phyloP scores from a whole-genome alignment of 805 yeast species.

The Lachancea waltii region DNA sequence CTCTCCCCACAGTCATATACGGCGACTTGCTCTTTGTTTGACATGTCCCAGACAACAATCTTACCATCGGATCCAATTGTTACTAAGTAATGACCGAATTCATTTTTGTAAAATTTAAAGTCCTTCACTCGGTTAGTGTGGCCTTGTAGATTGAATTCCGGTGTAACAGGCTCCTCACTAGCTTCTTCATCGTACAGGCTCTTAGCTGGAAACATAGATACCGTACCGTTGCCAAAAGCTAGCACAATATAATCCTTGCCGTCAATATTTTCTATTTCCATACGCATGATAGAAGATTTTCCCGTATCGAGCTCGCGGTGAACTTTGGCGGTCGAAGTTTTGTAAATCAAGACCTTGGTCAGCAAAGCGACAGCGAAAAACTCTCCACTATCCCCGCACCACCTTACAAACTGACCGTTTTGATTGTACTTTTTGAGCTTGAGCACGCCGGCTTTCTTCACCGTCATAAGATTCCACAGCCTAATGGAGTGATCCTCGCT shows the following conservation, averaged over 20 bases:
- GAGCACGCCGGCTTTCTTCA: slow-evolving; percentile 81
- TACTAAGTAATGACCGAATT: slow-evolving; percentile 44
- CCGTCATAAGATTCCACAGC: slow-evolving; percentile 96
- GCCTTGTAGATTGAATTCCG: slow-evolving; percentile 61
- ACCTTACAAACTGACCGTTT: slow-evolving; percentile 56
- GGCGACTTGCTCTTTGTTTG: slow-evolving; percentile 69
- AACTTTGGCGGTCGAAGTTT: slow-evolving; percentile 55
- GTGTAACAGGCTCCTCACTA: slow-evolving; percentile 28
- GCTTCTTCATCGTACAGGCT: slow-evolving; percentile 24
- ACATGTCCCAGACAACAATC: slow-evolving; percentile 83
- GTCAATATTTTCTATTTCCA: slow-evolving; percentile 45
- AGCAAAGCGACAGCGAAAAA: slow-evolving; percentile 70
- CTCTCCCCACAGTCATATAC: slow-evolving; percentile 89
- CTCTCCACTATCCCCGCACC: slow-evolving; percentile 59
- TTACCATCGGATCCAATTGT: slow-evolving; percentile 92
- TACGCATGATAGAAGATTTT: slow-evolving; percentile 54
- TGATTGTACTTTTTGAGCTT: slow-evolving; percentile 67
- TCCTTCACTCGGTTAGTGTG: slow-evolving; percentile 85
- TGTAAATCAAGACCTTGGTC: slow-evolving; percentile 57
- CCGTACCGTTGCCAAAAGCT: slow-evolving; percentile 67
- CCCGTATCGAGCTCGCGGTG: slow-evolving; percentile 46
- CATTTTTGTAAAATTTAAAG: slow-evolving; percentile 47
- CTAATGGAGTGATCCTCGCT: slow-evolving; percentile 78
- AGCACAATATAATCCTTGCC: slow-evolving; percentile 52
- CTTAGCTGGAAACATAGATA: slow-evolving; percentile 48